Percentiles rank a stretch among this genome's conserved stretches.
phyloP scores from a whole-genome alignment of 1,139 yeast species.

The Blastobotrys persicus region DNA sequence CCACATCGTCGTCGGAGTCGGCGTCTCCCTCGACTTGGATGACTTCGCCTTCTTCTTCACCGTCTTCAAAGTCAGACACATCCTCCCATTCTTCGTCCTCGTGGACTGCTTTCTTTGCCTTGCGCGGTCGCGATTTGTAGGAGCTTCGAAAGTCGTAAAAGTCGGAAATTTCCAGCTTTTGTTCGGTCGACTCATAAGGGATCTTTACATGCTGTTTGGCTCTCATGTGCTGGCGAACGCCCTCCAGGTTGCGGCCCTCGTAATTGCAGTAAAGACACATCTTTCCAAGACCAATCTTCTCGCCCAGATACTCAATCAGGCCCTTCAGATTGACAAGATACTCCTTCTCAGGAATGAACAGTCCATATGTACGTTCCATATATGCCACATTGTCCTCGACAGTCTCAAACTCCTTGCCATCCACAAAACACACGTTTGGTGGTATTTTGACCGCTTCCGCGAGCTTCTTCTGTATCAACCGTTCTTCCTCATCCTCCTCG shows the following conservation, averaged over 20 bases:
- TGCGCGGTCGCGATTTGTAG: slow-evolving; percentile 26
- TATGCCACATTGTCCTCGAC: slow-evolving; percentile 69
- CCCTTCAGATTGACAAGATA: slow-evolving; percentile 72
- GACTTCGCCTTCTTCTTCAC: slow-evolving; percentile 46
- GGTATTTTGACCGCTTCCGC: slow-evolving; percentile 61
- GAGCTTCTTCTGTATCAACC: slow-evolving; percentile 34
- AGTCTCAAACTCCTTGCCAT: slow-evolving; percentile 50
- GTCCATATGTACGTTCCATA: slow-evolving; percentile 75
- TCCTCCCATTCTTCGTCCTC: slow-evolving; percentile 31
- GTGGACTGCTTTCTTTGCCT: slow-evolving; percentile 24
- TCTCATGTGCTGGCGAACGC: slow-evolving; percentile 86
- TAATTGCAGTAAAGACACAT: slow-evolving; percentile 80
- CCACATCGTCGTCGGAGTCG: slow-evolving; percentile 50
- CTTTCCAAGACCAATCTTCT: slow-evolving; percentile 80
- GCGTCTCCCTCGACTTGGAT: slow-evolving; percentile 44
- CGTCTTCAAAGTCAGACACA: slow-evolving; percentile 40
- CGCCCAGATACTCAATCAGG: slow-evolving; percentile 68
- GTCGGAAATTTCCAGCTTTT: slow-evolving; percentile 73
- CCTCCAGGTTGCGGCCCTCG: slow-evolving; percentile 78
- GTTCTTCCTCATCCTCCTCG: slow-evolving; percentile 33
- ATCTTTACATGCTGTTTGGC: slow-evolving; percentile 83
- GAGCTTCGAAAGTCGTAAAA: slow-evolving; percentile 83
- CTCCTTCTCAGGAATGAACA: slow-evolving; percentile 78
- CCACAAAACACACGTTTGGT: slow-evolving; percentile 73
- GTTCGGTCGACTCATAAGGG: slow-evolving; percentile 84